phyloP scores from a whole-genome alignment of 192 early-diverging fungal species.

The Backusella australiensis region DNA sequence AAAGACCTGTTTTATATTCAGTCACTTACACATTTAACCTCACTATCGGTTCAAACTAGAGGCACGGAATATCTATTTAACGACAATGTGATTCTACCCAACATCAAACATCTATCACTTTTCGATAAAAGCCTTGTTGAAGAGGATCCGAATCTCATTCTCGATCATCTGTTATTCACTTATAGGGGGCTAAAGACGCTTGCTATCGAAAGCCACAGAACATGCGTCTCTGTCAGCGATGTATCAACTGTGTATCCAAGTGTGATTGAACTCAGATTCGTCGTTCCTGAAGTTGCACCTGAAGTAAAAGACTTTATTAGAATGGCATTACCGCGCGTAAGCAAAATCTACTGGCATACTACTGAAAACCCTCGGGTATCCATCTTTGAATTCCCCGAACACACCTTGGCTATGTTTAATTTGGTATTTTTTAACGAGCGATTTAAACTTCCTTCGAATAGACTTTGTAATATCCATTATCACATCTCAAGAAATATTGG shows the following conservation, averaged over 20 bases:
- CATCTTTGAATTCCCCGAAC: neutral
- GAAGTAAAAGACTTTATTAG: neutral
- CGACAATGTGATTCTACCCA: neutral
- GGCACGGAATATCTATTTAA: neutral
- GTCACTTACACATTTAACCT: neutral
- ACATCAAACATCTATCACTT: neutral
- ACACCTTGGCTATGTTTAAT: neutral
- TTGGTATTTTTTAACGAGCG: neutral
- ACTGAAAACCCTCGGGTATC: neutral
- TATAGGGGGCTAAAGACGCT: neutral
- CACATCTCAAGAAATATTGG: neutral
- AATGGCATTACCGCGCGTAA: neutral
- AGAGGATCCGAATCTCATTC: neutral
- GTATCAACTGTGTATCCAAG: neutral
- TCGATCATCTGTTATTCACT: neutral
- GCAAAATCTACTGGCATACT: neutral
- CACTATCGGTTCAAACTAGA: neutral
- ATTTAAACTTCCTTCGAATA: neutral
- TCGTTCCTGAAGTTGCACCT: neutral
- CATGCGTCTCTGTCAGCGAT: neutral
- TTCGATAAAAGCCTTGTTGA: neutral
- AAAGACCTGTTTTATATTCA: neutral
- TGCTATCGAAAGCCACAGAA: neutral
- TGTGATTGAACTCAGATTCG: neutral
- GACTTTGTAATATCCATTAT: neutral